Evolutionary conservation across 2,329 filamentous ascomycete species (phyloP), one percentile per base, ranked within the genome.

Genomic region (Colletotrichum chlorophyti): DNA sequence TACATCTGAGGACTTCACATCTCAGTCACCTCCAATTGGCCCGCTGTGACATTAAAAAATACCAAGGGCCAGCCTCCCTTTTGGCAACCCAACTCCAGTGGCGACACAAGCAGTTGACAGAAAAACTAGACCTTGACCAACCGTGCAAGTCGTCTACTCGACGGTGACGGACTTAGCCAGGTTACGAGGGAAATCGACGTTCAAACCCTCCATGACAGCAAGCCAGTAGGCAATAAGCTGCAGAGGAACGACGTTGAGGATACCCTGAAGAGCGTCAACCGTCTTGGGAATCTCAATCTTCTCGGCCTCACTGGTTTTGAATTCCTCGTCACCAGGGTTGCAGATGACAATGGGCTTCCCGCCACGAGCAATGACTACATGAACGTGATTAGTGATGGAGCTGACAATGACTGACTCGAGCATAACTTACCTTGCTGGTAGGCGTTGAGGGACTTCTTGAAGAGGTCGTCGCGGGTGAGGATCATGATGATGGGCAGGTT

Each of bases 401-500:
- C 14, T 7, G 6, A 12, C 8, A 31, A 35, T n/a, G 17, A n/a
- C 21, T 31, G n/a, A 12, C n/a, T 15, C 21, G 19, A 34, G 37
- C 27, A 6, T 5, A 43, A 74, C 83, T 73, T 81, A 91, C 89
- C 88, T 83, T 99, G 95, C 80, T 99, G 95, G 78, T 98, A 99
- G 69, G 95, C 95, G 76, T 99, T 99, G 71, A 99, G 84, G n/a
- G 95, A 98, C 83, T 99, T 99, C 75, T 90, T 90, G 81, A 99
- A 99, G 71, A 99, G 89, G 68, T 93, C 85, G 73, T 99, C 95
- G 61, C 95, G 91, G 52, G 95, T 99, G 62, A 99, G 84, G 71
- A 99, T 98, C 95, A 99, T 99, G 78, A 99, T 97, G 75, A 99
- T 99, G 63, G 95, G 95, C 32, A 99, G 87, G 79, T 97, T 94